Evolutionary conservation across 169 alveolate genomes (phyloP).

Genomic region (Eimeria praecox): DNA sequence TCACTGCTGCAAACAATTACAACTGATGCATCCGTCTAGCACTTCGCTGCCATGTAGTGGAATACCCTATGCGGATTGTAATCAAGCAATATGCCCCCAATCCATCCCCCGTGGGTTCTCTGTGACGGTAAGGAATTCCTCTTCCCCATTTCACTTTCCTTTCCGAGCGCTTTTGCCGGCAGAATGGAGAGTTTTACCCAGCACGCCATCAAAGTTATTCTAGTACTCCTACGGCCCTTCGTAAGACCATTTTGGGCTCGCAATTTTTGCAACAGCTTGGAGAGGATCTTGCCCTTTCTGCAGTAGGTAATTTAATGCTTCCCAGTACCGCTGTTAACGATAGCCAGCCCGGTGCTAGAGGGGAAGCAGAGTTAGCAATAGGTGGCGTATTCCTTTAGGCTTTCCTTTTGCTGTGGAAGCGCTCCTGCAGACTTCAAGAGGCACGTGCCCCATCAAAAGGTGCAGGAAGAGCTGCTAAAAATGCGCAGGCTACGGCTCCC

Average conservation of each 20-base stretch:
- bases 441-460: conserved; percentile 1
- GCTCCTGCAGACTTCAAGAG: conserved; percentile 27
- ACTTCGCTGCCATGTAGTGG: not conserved
- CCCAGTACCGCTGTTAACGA: not conserved
- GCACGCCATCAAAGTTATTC: conserved; percentile 57
- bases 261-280: conserved; percentile 66
- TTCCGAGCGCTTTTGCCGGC: conserved; percentile 2
- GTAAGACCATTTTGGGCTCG: conserved; percentile 65
- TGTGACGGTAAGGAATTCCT: not conserved
- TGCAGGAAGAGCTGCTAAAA: not conserved
- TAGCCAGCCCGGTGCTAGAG: not conserved
- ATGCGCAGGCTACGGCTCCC: conserved; percentile 25
- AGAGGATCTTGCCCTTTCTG: conserved; percentile 51
- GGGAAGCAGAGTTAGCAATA: not conserved
- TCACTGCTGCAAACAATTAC: not conserved
- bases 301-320: conserved; percentile 1
- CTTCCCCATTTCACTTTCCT: not conserved
- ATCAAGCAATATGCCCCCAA: not conserved
- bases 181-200: conserved; percentile 47
- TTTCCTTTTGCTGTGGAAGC: not conserved
- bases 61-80: not conserved
- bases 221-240: conserved; percentile 53
- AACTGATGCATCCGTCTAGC: not conserved
- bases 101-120: not conserved
- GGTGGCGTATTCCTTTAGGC: not conserved